Evolutionary conservation across 352 stramenopile species (phyloP).

Genomic region (Phytophthora pisi): DNA sequence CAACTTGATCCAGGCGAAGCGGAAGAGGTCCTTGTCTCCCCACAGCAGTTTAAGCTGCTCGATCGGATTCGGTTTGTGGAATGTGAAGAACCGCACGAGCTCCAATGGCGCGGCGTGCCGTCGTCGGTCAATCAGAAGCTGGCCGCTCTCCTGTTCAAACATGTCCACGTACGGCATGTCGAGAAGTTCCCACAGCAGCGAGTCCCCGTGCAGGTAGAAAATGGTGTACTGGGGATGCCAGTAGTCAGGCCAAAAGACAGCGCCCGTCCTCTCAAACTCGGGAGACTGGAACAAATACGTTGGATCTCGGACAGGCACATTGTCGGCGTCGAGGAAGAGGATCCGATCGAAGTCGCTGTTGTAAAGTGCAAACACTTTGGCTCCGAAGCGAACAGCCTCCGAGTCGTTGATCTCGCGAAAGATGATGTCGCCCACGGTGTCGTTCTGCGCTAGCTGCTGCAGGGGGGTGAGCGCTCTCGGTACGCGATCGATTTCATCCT

Average conservation of each 20-base stretch:
- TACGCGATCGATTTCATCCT: conserved; percentile 24
- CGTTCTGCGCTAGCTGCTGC: conserved; percentile 26
- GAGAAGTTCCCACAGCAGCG: conserved; percentile 61
- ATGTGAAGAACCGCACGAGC: conserved; percentile 46
- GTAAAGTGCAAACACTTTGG: conserved; percentile 71
- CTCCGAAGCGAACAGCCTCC: conserved; percentile 46
- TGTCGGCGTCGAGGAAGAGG: conserved; percentile 62
- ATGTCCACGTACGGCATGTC: conserved; percentile 53
- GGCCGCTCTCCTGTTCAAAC: conserved; percentile 43
- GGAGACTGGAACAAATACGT: conserved; percentile 50
- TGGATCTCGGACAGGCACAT: conserved; percentile 55
- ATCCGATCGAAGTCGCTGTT: conserved; percentile 47
- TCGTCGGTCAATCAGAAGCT: conserved; percentile 27
- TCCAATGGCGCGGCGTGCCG: conserved; percentile 21
- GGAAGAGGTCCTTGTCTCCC: conserved; percentile 70
- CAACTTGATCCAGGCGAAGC: conserved; percentile 61
- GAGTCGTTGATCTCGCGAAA: conserved; percentile 55
- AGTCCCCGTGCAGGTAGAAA: conserved; percentile 58
- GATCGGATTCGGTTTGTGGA: conserved; percentile 44
- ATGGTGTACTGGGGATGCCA: conserved; percentile 62
- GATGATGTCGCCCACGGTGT: conserved; percentile 8
- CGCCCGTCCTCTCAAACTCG: conserved; percentile 46
- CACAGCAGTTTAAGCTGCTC: conserved; percentile 45
- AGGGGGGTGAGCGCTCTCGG: conserved; percentile 12
- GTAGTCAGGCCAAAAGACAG: conserved; percentile 71